These are phyloP conservation scores for Uronychia binucleata DNA, from an alignment of 73 alveolate species.

Conservation along the genomic window DNA sequence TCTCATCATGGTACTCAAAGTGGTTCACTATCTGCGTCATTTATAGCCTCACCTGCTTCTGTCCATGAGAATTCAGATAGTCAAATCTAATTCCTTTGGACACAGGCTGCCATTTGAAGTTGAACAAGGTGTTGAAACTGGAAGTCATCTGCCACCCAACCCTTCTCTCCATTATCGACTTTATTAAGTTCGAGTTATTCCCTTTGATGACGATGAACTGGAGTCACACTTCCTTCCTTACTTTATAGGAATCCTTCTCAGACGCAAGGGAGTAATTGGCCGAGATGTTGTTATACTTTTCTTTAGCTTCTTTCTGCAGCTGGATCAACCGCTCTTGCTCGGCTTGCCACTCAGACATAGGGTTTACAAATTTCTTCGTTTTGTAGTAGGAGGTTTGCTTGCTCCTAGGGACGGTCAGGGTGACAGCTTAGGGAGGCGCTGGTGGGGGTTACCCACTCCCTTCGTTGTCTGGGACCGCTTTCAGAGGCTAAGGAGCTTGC, in stretches of 20 bases:
- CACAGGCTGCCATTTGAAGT: slow-evolving; percentile 79
- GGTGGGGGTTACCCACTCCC: no score
- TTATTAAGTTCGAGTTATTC: slow-evolving; percentile 62
- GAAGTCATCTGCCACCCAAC: slow-evolving; percentile 52
- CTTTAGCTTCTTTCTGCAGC: slow-evolving; percentile 18
- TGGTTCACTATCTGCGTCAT: slow-evolving; percentile 25
- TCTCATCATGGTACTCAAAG: slow-evolving; percentile 5
- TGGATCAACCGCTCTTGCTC: slow-evolving; percentile 25
- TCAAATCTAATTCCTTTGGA: slow-evolving; percentile 74
- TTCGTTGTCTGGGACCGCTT: no score
- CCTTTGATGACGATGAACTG: slow-evolving; percentile 47
- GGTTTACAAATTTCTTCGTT: not conserved
- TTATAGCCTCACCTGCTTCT: slow-evolving; percentile 61
- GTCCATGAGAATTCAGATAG: slow-evolving; percentile 48
- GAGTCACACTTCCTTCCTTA: not conserved
- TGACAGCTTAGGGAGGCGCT: no score
- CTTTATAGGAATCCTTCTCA: slow-evolving; percentile 37
- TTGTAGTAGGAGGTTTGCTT: not conserved
- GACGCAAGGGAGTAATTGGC: not conserved
- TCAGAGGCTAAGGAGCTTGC: no score
- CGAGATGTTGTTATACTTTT: slow-evolving; percentile 40
- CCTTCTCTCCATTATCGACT: slow-evolving; percentile 52
- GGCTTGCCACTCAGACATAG: not conserved
- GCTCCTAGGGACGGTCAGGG: no score
- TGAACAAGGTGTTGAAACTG: slow-evolving; percentile 60